Evolutionary conservation across 164 flowering plant species (phyloP).

Genomic region (Vitis cinerea): DNA sequence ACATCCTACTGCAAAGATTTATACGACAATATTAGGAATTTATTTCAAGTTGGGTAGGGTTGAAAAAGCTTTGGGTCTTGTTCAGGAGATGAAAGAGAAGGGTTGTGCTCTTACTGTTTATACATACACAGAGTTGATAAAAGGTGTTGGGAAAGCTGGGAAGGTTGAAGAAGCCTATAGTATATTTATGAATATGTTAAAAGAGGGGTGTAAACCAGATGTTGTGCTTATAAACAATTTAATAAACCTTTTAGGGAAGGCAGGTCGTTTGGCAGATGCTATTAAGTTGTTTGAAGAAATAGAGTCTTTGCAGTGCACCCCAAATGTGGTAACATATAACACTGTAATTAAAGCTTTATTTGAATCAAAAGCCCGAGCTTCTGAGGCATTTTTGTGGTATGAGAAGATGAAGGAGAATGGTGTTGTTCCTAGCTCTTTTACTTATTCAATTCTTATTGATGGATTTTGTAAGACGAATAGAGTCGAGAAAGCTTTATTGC

Average conservation of each 20-base stretch:
- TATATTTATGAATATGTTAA: slow-evolving; percentile 49
- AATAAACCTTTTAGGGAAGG: slow-evolving; percentile 68
- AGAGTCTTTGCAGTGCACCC: slow-evolving; percentile 54
- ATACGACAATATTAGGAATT: slow-evolving; percentile 66
- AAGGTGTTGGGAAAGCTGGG: slow-evolving; percentile 78
- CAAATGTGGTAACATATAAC: slow-evolving; percentile 87
- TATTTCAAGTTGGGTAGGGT: slow-evolving; percentile 60
- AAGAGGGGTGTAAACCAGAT: slow-evolving; percentile 74
- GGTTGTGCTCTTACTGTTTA: slow-evolving; percentile 69
- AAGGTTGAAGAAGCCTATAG: slow-evolving; percentile 78
- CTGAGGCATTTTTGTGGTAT: slow-evolving; percentile 64
- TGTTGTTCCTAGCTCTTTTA: slow-evolving; percentile 67
- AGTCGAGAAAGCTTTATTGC: slow-evolving; percentile 79
- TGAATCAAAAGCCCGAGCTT: slow-evolving; percentile 59
- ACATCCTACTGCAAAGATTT: slow-evolving; percentile 77
- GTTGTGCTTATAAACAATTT: slow-evolving; percentile 81
- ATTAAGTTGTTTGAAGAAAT: slow-evolving; percentile 65
- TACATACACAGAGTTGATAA: slow-evolving; percentile 91
- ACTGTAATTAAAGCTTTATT: slow-evolving; percentile 70
- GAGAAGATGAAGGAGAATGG: slow-evolving; percentile 81
- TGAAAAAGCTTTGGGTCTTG: slow-evolving; percentile 63
- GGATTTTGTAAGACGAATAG: slow-evolving; percentile 88
- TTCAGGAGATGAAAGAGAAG: slow-evolving; percentile 61
- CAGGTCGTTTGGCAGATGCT: slow-evolving; percentile 65
- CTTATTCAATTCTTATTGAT: slow-evolving; percentile 92